Evolutionary conservation across 495 filamentous ascomycete species (phyloP), one percentile per base, ranked within the genome.

Genomic region (Immersiella caudata): DNA sequence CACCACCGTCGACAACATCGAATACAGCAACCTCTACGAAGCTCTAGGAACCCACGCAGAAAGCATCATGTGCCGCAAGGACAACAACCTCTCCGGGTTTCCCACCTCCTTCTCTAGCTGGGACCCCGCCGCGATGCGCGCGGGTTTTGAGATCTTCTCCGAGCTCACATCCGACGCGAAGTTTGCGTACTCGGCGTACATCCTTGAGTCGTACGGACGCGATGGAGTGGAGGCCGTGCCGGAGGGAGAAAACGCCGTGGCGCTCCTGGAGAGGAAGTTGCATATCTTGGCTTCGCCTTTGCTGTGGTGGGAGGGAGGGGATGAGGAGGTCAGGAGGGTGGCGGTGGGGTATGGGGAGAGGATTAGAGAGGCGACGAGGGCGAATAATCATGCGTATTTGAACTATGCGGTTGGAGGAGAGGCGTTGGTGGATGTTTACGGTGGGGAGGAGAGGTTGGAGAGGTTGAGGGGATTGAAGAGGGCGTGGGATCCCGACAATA

Each of bases 391-490:
- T 55, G 57, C 68, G 40, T 85, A 85, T 67, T 73, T 82, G 18
- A 86, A 85, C 66, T 84, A 86, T 72, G 82, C 81, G 9, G 64
- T 71, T 21, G 82, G 80, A 1, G 66, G 75, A 18, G 82, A 86
- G 74, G 59, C 61, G 5, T 63, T 73, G 7, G 71, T 76, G 57
- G 68, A 68, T 1, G 54, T 79, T 55, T 85, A 85, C 70, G 82
- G 83, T 12, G 81, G 79, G 70, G 82, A 84, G 26, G 35, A 68
- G 60, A 77, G 70, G 62, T 67, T 84, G 67, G 75, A 66, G 62
- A 65, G 65, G 16, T 65, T 83, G 40, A 46, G 40, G 40, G 40
- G 5, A 2, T 46, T 46, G 21, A 84, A 83, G 71, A 64, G 60
- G 35, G 64, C 69, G 65, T 83, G 77, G 57, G 83, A 84, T 69